Base-by-base conservation (phyloP, 2,329 filamentous ascomycete genomes). In the Thielaviopsis musarum region DNA sequence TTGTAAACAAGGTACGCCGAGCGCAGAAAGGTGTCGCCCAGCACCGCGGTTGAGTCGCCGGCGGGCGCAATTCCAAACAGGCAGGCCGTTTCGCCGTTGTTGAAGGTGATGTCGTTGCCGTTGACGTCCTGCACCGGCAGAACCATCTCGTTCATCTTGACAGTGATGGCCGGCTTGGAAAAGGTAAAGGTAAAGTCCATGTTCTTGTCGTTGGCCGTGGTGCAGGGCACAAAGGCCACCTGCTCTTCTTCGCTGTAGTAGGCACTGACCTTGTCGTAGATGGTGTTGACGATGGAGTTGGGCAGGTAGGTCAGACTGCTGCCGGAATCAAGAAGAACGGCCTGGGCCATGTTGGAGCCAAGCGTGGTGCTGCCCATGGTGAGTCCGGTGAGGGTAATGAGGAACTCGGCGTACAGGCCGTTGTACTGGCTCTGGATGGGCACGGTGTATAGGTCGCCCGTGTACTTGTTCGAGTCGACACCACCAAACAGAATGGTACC, bases 1-100 rank as follows among this genome's bases (percentile, higher is more conserved):
- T 89, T 85, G 67, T 87, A 89, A 12, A 90, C 85, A 15, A 88
- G 78, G 65, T 90, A 90, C 0, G 85, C 85, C 41, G 82, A 85
- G 54, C 86, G 76, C 59, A 90, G 73, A 68, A 90, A 90, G 0
- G 85, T 87, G 67, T 89, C 86, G 17, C 86, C 86, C 28, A 90
- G 72, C 1, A 88, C 79, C 52, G 77, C 76, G n/a, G 77, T 77
- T 30, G 76, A 73, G 1, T 69, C 64, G 2, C 75, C 76, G 1
- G 82, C 76, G 1, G 83, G 81, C 2, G 79, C 75, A 63, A 89
- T 78, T 59, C 84, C 85, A 65, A 88, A 87, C 41, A 84, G 73
- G 64, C 85, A 89, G 9, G 81, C 79, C 0, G 72, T 65, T 10
- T 71, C 71, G 60, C 79, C 80, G 64, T 83, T 73, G 22, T 69